Evolutionary conservation across 495 filamentous ascomycete genomes (phyloP), one percentile per base, ranked within the genome.

Genomic region (Aspergillus bridgeri): DNA sequence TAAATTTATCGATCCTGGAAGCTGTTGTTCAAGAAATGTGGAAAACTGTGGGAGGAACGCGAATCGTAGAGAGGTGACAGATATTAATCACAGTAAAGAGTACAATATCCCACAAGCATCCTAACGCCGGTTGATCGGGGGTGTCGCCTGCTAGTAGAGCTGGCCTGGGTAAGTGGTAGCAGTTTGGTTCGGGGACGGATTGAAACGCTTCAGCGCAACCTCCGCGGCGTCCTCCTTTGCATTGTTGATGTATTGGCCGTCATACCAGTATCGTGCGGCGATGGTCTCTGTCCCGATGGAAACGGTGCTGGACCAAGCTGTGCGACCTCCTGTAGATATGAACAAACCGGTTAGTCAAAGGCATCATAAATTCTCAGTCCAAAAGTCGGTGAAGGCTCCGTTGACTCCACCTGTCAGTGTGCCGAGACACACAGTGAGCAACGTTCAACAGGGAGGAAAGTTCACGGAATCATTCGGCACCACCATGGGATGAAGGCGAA

Each of bases 201-300:
- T 73, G 24, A 79, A 53, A 17, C 51, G 13, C 49, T 75, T 80
- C 54, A 92, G 65, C 49, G 88, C 87, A 57, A 88, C 76, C 72
- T 91, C 91, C 64, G 92, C 91, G 33, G 90, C 92, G 70, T 96
- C 92, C 66, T 96, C 92, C 71, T 83, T 89, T 52, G 92, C 92
- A 66, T 93, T 94, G 74, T 92, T 83, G 74, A 91, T 74, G 64
- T 87, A 89, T 61, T 90, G 82, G 42, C 90, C 92, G 70, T 95
- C 91, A 72, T 95, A 96, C 91, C 89, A 96, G 76, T 86, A 95
- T 56, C 90, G 85, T 42, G 91, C 92, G 8, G 75, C 56, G 65
- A 87, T 76, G 46, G 67, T 67, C 46, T 76, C 65, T 56, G 84
- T 81, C 59, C 73, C 65, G 54, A 93, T 75, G 15, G 71, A 79